phyloP scores from a whole-genome alignment of 495 filamentous ascomycete genomes.

The Cercophora scortea region DNA sequence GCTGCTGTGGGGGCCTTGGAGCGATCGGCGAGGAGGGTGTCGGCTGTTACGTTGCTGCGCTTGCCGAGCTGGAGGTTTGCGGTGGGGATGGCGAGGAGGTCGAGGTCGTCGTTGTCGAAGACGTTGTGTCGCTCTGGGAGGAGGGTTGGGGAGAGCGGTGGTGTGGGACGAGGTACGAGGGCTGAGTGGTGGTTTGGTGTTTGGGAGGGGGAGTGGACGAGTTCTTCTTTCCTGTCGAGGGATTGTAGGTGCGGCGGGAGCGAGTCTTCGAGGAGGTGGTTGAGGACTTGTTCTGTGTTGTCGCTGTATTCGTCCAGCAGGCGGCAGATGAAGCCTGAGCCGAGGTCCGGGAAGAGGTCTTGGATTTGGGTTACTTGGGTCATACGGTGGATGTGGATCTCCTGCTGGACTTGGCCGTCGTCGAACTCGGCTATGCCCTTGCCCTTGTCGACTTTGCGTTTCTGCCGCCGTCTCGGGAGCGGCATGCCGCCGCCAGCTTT shows the following conservation, averaged over 20 bases:
- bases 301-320: conserved; percentile 73
- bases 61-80: conserved; percentile 71
- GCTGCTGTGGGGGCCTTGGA: conserved; percentile 64
- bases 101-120: conserved; percentile 75
- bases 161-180: conserved; percentile 33
- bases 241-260: conserved; percentile 55
- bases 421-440: conserved; percentile 48
- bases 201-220: conserved; percentile 30
- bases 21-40: conserved; percentile 41
- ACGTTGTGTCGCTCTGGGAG: conserved; percentile 46
- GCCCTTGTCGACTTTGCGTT: conserved; percentile 54
- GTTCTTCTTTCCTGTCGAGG: conserved; percentile 46
- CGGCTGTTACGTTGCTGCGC: conserved; percentile 53
- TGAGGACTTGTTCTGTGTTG: conserved; percentile 70
- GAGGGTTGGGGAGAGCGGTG: conserved; percentile 28
- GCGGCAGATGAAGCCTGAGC: conserved; percentile 69
- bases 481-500: conserved; percentile 41
- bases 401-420: conserved; percentile 34
- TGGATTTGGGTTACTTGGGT: conserved; percentile 79
- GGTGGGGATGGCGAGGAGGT: conserved; percentile 54
- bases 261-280: conserved; percentile 76
- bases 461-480: conserved; percentile 45
- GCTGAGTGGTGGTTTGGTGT: not conserved
- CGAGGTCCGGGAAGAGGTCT: conserved; percentile 87
- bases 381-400: conserved; percentile 72